Conservation (phyloP, 768 basidiomycete species). For the Pleurotus pulmonarius region DNA sequence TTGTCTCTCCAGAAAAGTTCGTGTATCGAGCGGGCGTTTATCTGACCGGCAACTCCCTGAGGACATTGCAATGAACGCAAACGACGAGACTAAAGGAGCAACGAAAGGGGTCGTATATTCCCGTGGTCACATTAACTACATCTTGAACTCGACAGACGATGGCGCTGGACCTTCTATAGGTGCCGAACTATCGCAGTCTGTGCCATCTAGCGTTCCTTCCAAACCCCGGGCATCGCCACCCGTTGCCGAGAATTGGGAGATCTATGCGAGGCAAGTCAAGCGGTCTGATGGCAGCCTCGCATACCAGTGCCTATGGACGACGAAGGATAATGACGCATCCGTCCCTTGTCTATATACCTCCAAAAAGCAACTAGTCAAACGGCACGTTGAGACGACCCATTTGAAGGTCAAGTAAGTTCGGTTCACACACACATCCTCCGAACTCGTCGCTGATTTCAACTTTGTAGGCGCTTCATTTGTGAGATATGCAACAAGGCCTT, state of each 20-base stretch:
- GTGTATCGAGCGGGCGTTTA: constrained; percentile 7
- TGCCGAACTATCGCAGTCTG: neutral
- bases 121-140: constrained; percentile 8
- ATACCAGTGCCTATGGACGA: constrained; percentile 25
- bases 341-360: constrained; percentile 36
- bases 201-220: neutral
- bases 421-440: neutral
- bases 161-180: neutral
- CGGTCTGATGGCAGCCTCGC: constrained; percentile 15
- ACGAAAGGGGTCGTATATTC: constrained; percentile 5
- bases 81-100: constrained; percentile 3
- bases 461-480: constrained; percentile 47
- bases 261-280: constrained; percentile 13
- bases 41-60: constrained; percentile 8
- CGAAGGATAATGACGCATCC: constrained; percentile 17
- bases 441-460: constrained; percentile 5
- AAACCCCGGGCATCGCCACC: constrained; percentile 1
- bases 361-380: constrained; percentile 65
- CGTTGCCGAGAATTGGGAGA: constrained; percentile 16
- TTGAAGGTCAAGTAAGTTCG: constrained; percentile 52
- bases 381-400: constrained; percentile 64
- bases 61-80: neutral
- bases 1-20: constrained; percentile 8
- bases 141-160: constrained; percentile 4
- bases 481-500: constrained; percentile 50